Percentiles rank a stretch among this genome's conserved stretches.
Evolutionary conservation across 2,329 filamentous ascomycete species (phyloP).

Genomic region (Ophiocordyceps camponoti-leonardi): DNA sequence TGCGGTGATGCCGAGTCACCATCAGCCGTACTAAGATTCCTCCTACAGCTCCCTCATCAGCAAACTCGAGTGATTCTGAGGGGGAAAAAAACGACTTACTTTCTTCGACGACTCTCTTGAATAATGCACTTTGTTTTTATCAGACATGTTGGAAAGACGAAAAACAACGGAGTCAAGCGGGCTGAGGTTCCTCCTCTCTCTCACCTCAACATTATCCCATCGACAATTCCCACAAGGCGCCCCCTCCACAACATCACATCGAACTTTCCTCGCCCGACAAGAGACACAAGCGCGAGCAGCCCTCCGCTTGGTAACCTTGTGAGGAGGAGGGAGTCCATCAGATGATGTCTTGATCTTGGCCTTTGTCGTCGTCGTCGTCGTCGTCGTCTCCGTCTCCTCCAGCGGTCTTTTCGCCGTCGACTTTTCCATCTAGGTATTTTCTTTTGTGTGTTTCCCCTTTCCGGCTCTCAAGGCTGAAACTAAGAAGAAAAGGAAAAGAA

Average conservation of each 20-base stretch:
- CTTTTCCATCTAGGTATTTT: not conserved
- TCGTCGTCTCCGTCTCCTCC: too few relatives aligned
- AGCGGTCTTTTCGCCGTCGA: too few relatives aligned
- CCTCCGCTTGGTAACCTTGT: constrained; percentile 53
- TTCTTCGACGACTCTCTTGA: constrained; percentile 70
- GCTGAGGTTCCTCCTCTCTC: too few relatives aligned
- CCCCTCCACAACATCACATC: constrained; percentile 84
- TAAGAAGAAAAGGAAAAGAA: too few relatives aligned
- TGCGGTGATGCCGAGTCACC: too few relatives aligned
- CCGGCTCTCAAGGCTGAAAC: too few relatives aligned
- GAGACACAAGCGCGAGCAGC: constrained; percentile 85
- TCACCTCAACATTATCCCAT: constrained; percentile 53
- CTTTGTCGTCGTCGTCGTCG: not conserved
- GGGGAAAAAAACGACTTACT: constrained; percentile 41
- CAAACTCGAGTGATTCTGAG: too few relatives aligned
- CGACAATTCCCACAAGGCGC: constrained; percentile 79
- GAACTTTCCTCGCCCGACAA: constrained; percentile 76
- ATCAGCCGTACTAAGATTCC: too few relatives aligned
- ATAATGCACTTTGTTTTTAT: constrained; percentile 44
- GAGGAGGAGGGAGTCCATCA: constrained; percentile 7
- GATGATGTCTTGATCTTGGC: too few relatives aligned
- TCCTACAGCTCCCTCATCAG: not conserved
- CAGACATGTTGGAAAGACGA: not conserved
- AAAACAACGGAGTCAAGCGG: too few relatives aligned
- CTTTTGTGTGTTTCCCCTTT: too few relatives aligned